These are phyloP conservation scores for Croton laevigatus DNA, from an alignment of 441 rosid species.

Conservation along the genomic window DNA sequence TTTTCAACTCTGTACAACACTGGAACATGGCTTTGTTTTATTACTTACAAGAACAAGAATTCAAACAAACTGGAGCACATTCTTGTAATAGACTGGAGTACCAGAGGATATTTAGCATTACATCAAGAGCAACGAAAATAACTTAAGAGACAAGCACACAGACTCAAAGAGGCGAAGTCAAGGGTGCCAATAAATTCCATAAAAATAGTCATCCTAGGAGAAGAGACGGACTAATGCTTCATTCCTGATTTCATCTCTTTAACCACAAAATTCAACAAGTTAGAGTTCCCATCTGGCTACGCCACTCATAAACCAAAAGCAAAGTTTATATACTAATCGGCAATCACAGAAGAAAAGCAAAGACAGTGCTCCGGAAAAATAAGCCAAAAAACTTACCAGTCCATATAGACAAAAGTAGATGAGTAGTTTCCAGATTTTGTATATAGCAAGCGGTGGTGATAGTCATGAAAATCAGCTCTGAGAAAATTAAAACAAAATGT, in stretches of 20 bases:
- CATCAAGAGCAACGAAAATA: not conserved
- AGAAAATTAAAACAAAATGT: slow-evolving; percentile 13
- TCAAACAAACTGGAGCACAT: not conserved
- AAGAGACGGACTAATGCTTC: not conserved
- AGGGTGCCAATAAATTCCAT: not conserved
- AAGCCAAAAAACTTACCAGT: slow-evolving; percentile 57
- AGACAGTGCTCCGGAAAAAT: not conserved
- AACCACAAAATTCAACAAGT: not conserved
- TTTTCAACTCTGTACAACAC: not conserved
- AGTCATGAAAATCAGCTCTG: slow-evolving; percentile 97
- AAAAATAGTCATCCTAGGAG: slow-evolving; percentile 1
- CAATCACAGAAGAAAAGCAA: not conserved
- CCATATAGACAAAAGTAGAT: slow-evolving; percentile 93
- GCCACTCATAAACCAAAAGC: not conserved
- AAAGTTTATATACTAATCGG: not conserved
- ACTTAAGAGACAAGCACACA: not conserved
- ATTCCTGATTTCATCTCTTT: slow-evolving; percentile 5
- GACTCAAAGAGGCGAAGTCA: not conserved
- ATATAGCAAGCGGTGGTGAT: slow-evolving; percentile 90
- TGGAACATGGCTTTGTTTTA: not conserved
- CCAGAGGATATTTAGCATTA: not conserved
- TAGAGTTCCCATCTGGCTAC: not conserved
- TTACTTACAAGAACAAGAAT: not conserved
- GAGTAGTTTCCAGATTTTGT: slow-evolving; percentile 98
- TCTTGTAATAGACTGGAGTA: not conserved